Conservation (phyloP, 2,329 filamentous ascomycete genomes). For the Cladosporium sp. region DNA sequence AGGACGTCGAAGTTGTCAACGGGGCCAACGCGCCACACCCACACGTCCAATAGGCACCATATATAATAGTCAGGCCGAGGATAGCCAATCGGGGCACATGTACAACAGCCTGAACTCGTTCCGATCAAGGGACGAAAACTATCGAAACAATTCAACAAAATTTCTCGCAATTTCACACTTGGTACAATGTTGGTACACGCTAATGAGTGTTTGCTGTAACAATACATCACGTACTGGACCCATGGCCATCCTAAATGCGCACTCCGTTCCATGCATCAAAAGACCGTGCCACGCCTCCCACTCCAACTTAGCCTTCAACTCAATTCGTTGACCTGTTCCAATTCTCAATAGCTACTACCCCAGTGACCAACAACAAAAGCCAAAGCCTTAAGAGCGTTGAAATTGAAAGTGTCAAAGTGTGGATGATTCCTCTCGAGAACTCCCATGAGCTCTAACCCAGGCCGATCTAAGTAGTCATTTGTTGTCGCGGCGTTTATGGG, state of each 20-base stretch:
- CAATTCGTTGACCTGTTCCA: background rate
- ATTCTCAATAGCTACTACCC: background rate
- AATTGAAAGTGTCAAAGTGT: background rate
- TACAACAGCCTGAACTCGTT: background rate
- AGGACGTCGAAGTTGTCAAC: background rate
- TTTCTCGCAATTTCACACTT: background rate
- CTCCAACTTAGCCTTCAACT: background rate
- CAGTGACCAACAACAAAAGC: background rate
- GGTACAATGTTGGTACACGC: background rate
- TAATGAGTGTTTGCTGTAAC: background rate
- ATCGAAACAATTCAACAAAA: background rate
- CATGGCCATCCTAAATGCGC: background rate
- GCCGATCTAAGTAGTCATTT: background rate
- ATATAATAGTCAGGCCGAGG: background rate
- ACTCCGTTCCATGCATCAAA: background rate
- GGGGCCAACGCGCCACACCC: background rate
- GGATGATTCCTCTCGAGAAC: background rate
- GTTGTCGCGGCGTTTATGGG: background rate
- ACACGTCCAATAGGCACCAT: background rate
- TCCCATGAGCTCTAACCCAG: background rate
- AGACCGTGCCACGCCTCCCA: background rate
- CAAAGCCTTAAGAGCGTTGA: background rate
- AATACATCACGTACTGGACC: background rate
- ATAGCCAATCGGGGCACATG: background rate
- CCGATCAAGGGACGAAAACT: background rate